These are phyloP conservation scores for Populus hybrid DNA, from an alignment of 441 rosid genomes.

Conservation along the genomic window DNA sequence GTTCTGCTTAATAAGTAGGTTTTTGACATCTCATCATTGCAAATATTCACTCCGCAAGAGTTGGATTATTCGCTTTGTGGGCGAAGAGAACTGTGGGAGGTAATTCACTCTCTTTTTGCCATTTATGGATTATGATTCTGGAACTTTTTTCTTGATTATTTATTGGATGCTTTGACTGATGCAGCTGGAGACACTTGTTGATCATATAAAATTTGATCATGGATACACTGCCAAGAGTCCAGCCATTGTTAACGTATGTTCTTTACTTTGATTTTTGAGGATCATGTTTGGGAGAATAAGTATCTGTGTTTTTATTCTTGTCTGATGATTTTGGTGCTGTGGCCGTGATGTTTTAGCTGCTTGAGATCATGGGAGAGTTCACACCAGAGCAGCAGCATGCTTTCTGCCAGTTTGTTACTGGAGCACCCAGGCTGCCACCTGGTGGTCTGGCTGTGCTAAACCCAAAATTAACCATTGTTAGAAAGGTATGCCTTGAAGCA, in stretches of 20 bases:
- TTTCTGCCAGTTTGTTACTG: slow-evolving; percentile 98
- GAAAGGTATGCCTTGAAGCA: slow-evolving; percentile 60
- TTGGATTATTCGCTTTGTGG: slow-evolving; percentile 96
- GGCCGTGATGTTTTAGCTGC: slow-evolving; percentile 44
- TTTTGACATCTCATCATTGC: slow-evolving; percentile 83
- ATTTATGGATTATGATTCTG: neutral
- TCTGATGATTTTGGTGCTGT: slow-evolving; percentile 12
- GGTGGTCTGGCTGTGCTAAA: slow-evolving; percentile 95
- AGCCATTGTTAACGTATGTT: slow-evolving; percentile 66
- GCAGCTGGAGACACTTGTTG: slow-evolving; percentile 88
- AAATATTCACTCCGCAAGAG: slow-evolving; percentile 90
- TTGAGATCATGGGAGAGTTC: slow-evolving; percentile 97
- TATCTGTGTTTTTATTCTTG: neutral
- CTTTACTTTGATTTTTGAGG: neutral
- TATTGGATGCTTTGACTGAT: slow-evolving; percentile 13
- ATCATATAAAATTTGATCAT: slow-evolving; percentile 97
- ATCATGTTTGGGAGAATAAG: neutral
- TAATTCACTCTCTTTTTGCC: slow-evolving; percentile 23
- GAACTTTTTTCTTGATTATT: slow-evolving; percentile 10
- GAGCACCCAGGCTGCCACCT: slow-evolving; percentile 98
- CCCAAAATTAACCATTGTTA: slow-evolving; percentile 94
- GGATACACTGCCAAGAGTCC: slow-evolving; percentile 98
- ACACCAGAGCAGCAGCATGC: slow-evolving; percentile 96
- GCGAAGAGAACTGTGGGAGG: slow-evolving; percentile 99
- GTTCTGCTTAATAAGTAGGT: slow-evolving; percentile 50